A percentile compares a stretch with the other conserved stretches of the same genome.
phyloP scores from a whole-genome alignment of 2,329 filamentous ascomycete genomes.

The Aciculosporium take region DNA sequence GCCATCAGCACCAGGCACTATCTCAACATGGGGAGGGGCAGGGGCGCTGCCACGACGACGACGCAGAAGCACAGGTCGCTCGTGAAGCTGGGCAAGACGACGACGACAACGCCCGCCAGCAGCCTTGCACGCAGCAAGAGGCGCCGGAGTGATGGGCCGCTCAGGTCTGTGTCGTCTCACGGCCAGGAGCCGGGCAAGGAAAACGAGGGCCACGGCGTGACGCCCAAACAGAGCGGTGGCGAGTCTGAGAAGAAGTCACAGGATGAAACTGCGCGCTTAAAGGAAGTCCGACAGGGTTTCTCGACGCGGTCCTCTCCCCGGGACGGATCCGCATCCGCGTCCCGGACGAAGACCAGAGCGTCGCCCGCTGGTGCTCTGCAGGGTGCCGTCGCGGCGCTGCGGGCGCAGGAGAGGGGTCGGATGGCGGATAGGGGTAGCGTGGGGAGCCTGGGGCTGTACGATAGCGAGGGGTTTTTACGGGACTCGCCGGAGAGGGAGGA shows the following conservation, averaged over 20 bases:
- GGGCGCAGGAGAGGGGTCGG: constrained; percentile 11
- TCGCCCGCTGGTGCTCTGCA: constrained; percentile 8
- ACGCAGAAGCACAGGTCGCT: constrained; percentile 10
- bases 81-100: constrained; percentile 7
- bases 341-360: background rate
- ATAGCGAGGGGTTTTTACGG: constrained; percentile 31
- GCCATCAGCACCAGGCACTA: constrained; percentile 31
- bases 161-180: background rate
- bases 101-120: background rate
- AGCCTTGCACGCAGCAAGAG: background rate
- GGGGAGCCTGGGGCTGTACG: constrained; percentile 30
- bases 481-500: constrained; percentile 24
- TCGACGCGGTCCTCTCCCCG: background rate
- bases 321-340: background rate
- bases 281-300: constrained; percentile 6
- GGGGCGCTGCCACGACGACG: background rate
- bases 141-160: background rate
- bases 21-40: constrained; percentile 25
- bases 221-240: background rate
- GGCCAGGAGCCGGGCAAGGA: constrained; percentile 16
- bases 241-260: constrained; percentile 1
- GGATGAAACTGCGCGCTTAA: constrained; percentile 8
- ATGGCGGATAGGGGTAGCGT: constrained; percentile 16
- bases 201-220: constrained; percentile 12
- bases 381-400: constrained; percentile 15